phyloP scores from a whole-genome alignment of 345 rosid species.

The Salix dunnii region DNA sequence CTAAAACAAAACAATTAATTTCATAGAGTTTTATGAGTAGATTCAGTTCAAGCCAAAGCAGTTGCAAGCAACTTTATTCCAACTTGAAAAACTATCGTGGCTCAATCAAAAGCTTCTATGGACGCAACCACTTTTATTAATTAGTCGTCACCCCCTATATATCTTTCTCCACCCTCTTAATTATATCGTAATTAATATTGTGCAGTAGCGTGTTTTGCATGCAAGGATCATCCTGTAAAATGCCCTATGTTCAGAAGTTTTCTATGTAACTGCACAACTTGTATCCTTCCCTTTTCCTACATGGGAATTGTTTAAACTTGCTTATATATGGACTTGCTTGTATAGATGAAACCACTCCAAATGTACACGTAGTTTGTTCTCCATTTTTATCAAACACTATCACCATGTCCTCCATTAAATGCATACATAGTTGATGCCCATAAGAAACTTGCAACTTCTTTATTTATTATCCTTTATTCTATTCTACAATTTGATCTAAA shows the following conservation, averaged over 20 bases:
- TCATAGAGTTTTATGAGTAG: background rate
- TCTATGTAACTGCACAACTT: background rate
- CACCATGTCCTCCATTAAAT: conserved; percentile 4
- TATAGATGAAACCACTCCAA: background rate
- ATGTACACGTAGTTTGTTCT: background rate
- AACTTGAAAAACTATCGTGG: conserved; percentile 25
- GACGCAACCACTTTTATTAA: conserved; percentile 12
- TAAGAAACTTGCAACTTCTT: conserved; percentile 49
- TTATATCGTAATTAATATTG: background rate
- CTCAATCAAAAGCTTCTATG: background rate
- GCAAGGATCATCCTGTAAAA: conserved; percentile 9
- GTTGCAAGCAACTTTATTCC: conserved; percentile 15
- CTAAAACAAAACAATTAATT: background rate
- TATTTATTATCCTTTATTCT: conserved; percentile 16
- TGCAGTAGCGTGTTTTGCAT: conserved; percentile 28
- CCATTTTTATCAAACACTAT: conserved; percentile 18
- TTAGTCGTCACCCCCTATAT: background rate
- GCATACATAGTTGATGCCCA: conserved; percentile 31
- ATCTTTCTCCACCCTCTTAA: background rate
- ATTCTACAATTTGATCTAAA: background rate
- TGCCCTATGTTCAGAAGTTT: conserved; percentile 2
- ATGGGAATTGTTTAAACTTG: background rate
- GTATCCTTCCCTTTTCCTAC: background rate
- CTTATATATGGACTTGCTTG: conserved; percentile 9
- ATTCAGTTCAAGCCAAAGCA: conserved; percentile 34